These are phyloP conservation scores for Tylopilus balloui DNA, from an alignment of 768 basidiomycete genomes.

Conservation along the genomic window DNA sequence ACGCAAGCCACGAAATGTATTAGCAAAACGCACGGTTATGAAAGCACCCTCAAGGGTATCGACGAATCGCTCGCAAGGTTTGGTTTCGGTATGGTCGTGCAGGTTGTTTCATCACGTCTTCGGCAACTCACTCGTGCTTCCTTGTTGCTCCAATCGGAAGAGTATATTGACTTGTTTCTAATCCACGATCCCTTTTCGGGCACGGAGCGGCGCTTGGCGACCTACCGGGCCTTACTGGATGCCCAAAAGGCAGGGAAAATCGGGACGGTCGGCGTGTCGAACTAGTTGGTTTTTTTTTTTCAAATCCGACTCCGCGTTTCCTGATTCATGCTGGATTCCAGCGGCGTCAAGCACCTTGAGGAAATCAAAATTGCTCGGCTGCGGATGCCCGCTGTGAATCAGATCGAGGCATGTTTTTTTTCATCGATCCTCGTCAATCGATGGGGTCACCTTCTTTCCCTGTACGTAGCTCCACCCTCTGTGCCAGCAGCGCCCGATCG, in stretches of 20 bases:
- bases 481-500: constrained; percentile 78
- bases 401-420: constrained; percentile 65
- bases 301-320: not conserved
- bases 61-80: constrained; percentile 58
- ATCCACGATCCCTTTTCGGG: constrained; percentile 73
- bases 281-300: constrained; percentile 52
- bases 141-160: constrained; percentile 26
- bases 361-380: constrained; percentile 63
- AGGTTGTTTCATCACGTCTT: constrained; percentile 4
- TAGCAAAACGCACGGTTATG: constrained; percentile 58
- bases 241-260: constrained; percentile 63
- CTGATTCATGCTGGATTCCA: constrained; percentile 25
- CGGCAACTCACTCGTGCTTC: constrained; percentile 3
- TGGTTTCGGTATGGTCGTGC: constrained; percentile 45
- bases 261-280: constrained; percentile 74
- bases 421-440: not conserved
- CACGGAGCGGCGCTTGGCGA: constrained; percentile 57
- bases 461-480: constrained; percentile 64
- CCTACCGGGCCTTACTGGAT: constrained; percentile 66
- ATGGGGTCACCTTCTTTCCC: constrained; percentile 5
- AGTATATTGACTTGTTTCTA: constrained; percentile 70
- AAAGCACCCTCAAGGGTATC: constrained; percentile 52
- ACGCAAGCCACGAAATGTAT: constrained; percentile 60
- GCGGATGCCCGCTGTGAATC: constrained; percentile 70
- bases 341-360: constrained; percentile 66